phyloP scores from a whole-genome alignment of 306 rosid genomes.

The Trifolium pratense region DNA sequence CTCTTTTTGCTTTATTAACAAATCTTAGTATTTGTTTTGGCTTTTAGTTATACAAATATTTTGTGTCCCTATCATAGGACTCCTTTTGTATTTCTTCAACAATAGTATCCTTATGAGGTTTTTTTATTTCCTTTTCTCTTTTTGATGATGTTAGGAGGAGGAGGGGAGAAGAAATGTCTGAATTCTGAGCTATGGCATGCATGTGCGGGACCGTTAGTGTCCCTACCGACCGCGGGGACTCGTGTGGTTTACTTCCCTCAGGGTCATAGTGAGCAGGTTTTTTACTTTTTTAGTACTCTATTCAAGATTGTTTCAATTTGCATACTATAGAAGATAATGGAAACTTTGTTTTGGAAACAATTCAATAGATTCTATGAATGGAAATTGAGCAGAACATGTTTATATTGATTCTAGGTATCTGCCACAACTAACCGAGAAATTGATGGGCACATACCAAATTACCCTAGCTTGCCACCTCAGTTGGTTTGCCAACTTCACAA shows the following conservation, averaged over 20 bases:
- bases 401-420: conserved; percentile 63
- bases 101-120: conserved; percentile 27
- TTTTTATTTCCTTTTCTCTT: conserved; percentile 24
- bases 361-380: conserved; percentile 29
- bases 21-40: conserved; percentile 45
- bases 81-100: conserved; percentile 44
- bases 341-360: conserved; percentile 32
- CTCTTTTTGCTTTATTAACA: conserved; percentile 37
- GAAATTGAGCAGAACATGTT: conserved; percentile 38
- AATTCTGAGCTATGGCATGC: conserved; percentile 99
- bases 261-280: conserved; percentile 96
- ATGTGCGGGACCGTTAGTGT: conserved; percentile 93
- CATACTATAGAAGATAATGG: conserved; percentile 2
- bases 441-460: conserved; percentile 91
- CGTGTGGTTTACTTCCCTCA: conserved; percentile 96
- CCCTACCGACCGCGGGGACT: conserved; percentile 84
- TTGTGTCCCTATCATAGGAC: conserved; percentile 51
- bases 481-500: conserved; percentile 87
- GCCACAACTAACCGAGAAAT: conserved; percentile 91
- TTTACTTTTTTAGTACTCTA: conserved; percentile 8
- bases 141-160: conserved; percentile 49
- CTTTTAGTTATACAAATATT: conserved; percentile 38
- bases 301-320: conserved; percentile 21
- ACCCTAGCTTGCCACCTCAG: conserved; percentile 86
- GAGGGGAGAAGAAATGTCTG: conserved; percentile 90